Evolutionary conservation across 2,329 filamentous ascomycete species (phyloP), one percentile per base, ranked within the genome.

Genomic region (Aspergillus sp.): DNA sequence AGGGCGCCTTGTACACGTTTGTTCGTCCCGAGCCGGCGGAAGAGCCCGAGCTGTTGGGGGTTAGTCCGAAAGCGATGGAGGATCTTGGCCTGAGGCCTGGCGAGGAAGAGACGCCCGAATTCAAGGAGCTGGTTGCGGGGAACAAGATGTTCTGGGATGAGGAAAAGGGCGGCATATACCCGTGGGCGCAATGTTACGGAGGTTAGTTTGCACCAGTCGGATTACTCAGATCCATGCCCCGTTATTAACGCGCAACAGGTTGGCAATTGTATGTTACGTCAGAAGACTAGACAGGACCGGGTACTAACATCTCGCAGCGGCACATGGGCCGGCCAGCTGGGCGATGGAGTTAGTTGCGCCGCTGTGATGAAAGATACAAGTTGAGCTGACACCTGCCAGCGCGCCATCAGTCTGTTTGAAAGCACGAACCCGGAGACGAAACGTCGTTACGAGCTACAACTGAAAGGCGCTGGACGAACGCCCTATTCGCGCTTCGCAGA

Each of bases 151-250:
- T 88, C 51, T 93, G 91, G 46, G 82, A 90, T 58, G 82, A 87
- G 53, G 80, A 84, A 20, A 76, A 84, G 52, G 87, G 88, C 17
- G 87, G 88, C n/a, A 85, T 94, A 41, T 99, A 99, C 69, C 93
- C 94, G 0, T 99, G 94, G 94, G 92, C 94, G 30, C 94, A 99
- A 74, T 97, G 94, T 75, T 99, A 99, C 70, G 94, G 94, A 52
- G 93, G 93, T 51, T 60, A 59, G 65, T 84, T 82, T 65, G 80
- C 85, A 66, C 85, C 17, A 13, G 20, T n/a, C 10, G 17, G 9
- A 13, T 47, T 8, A 41, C 6, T n/a, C 22, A 24, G 36, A 35
- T 13, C 14, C 7, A 43, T 42, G 6, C 35, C 38, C 19, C 20
- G 45, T 58, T 55, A 26, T 54, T 67, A 50, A 64, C 26, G 40